Base-by-base conservation (phyloP, 768 basidiomycete species). In the Hemileccinum impolitum region DNA sequence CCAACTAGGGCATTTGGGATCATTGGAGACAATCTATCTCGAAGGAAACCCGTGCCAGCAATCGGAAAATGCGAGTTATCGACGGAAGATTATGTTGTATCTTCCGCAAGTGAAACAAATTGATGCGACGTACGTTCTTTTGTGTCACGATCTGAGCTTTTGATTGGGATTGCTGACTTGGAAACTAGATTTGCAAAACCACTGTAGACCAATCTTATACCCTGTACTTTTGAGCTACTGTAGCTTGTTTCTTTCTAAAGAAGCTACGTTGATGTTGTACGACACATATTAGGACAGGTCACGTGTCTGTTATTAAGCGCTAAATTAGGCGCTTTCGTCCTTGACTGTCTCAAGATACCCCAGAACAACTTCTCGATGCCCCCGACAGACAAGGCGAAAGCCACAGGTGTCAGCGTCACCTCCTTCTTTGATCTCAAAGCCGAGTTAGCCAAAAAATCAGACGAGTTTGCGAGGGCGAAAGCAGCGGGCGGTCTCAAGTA, bases 21-120 rank as follows among this genome's bases (percentile, higher is more conserved):
- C 81, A 1, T 75, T 99, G 12, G 77, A 85, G 63, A 99, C 96
- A 1, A 75, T 99, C 7, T 99, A 99, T 65, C 80, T 99, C 21
- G 96, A 99, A 70, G 86, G 82, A 5, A 99, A 99, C 62, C 96
- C 96, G 3, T 88, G 92, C 55, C 94, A 99, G 64, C 75, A 68
- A 39, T 75, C 73, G 13, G 90, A 97, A 60, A 85, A 80, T 66
- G 72, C 78, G 2, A 79, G 75, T 18, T 99, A 98, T 65, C 73
- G 93, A 57, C 75, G 95, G 45, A 99, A 96, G 72, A 77, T 98
- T 46, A 91, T 89, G 65, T 70, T 98, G 34, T 84, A 84, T 3
- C 72, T 96, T 18, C 94, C 94, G 0, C 90, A 95, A 59, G 69
- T 98, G 48, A 81, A 82, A 61, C 96, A 99, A 70, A 85, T 99